A percentile compares a stretch with the other conserved stretches of the same genome.
These are phyloP conservation scores for Meyerozyma sp. DNA, from an alignment of 1,139 yeast species.

Conservation along the genomic window DNA sequence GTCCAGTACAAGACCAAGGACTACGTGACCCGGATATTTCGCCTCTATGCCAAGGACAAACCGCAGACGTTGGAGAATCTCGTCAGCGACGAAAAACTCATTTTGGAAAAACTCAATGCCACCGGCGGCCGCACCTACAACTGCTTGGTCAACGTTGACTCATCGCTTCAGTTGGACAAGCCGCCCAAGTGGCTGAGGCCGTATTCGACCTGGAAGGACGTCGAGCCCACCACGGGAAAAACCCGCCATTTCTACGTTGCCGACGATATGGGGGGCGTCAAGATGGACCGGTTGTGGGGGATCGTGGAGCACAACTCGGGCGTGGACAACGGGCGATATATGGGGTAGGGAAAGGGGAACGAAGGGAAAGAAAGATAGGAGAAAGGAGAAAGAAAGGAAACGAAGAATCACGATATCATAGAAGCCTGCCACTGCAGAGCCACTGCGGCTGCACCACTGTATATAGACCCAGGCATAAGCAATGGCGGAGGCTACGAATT, in stretches of 20 bases:
- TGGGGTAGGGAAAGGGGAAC: conserved; percentile 5
- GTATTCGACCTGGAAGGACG: conserved; percentile 56
- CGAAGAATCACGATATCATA: neutral
- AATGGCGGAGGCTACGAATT: too few species aligned
- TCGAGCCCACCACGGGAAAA: conserved; percentile 28
- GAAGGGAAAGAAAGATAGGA: neutral
- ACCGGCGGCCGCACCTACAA: conserved; percentile 67
- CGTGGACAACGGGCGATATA: conserved; percentile 59
- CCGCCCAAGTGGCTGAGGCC: conserved; percentile 35
- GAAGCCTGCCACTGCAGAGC: too few species aligned
- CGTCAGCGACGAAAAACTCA: conserved; percentile 53
- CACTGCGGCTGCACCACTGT: neutral
- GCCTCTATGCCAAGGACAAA: conserved; percentile 58
- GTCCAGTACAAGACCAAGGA: conserved; percentile 57
- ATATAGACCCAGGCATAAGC: too few species aligned
- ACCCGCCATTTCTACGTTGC: conserved; percentile 49
- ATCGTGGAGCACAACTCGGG: conserved; percentile 64
- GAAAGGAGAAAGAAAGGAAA: neutral
- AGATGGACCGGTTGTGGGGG: conserved; percentile 84
- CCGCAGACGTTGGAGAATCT: conserved; percentile 66
- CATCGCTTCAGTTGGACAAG: conserved; percentile 33
- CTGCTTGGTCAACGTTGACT: conserved; percentile 45
- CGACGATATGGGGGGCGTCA: conserved; percentile 74
- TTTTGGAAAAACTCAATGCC: conserved; percentile 63
- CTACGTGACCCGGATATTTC: conserved; percentile 66